These are phyloP conservation scores for Coemansia sp. DNA, from an alignment of 192 early-diverging fungal genomes.

Conservation along the genomic window DNA sequence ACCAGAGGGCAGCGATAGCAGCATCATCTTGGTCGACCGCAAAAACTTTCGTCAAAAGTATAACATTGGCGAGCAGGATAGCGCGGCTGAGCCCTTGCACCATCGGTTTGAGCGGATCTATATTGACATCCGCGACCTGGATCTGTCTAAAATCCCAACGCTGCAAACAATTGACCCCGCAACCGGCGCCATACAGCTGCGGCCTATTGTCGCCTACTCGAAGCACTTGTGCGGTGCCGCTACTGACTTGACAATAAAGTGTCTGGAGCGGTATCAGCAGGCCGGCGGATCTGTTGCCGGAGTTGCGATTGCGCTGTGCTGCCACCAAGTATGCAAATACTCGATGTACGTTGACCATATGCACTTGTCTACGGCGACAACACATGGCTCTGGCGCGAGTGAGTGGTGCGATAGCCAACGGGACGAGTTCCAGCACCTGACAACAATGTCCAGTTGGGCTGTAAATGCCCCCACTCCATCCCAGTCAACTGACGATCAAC, in stretches of 20 bases:
- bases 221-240: conserved; percentile 93
- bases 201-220: conserved; percentile 69
- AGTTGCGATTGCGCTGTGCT: conserved; percentile 85
- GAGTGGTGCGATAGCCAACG: conserved; percentile 49
- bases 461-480: conserved; percentile 54
- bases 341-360: conserved; percentile 67
- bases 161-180: conserved; percentile 13
- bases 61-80: conserved; percentile 5
- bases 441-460: conserved; percentile 79
- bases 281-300: conserved; percentile 59
- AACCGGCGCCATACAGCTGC: conserved; percentile 6
- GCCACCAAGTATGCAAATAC: conserved; percentile 79
- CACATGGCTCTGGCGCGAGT: background rate
- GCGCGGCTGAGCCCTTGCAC: background rate
- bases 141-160: conserved; percentile 57
- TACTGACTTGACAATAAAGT: conserved; percentile 82
- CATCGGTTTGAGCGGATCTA: conserved; percentile 57
- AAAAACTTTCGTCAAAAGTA: conserved; percentile 76
- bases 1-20: conserved; percentile 13
- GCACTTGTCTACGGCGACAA: conserved; percentile 52
- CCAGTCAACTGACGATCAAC: conserved; percentile 20
- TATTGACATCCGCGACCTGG: conserved; percentile 87
- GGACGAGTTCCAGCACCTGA: conserved; percentile 62
- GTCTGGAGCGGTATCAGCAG: conserved; percentile 58
- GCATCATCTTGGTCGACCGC: conserved; percentile 70